Evolutionary conservation across 352 stramenopile genomes (phyloP), one percentile per base, ranked within the genome.

Genomic region (Phytophthora tentaculata): DNA sequence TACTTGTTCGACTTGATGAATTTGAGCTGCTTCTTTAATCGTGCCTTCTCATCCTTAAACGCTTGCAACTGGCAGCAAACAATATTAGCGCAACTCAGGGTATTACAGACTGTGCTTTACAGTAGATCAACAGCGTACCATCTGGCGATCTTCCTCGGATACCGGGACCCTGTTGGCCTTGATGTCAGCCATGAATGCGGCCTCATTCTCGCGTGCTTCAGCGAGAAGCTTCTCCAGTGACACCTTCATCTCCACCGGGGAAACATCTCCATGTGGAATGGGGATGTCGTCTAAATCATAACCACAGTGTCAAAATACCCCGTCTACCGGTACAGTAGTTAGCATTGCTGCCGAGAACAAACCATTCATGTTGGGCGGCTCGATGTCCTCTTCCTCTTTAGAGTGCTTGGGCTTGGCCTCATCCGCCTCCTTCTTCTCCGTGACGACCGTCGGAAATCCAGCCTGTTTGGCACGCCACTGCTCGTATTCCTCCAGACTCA

Each of bases 401-500:
- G 64, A 78, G 37, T 65, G 64, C 29, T 26, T 49, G 16, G 24
- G 45, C 29, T 77, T 61, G 13, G 41, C 29, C 48, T 85, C 59
- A 55, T 65, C 50, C n/a, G 43, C 26, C 16, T 88, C 56, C 70
- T 83, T 82, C 37, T 77, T 82, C 45, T 72, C 70, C 17, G 58
- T 59, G 6, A 56, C 24, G 8, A 64, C 50, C 0, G 61, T 73
- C 13, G 76, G 76, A 45, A 83, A 89, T 5, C 79, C 80, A 0
- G 73, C 73, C 63, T 96, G 88, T 61, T 89, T 80, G 4, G 86
- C 84, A 17, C 88, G 88, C 88, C 88, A 96, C 51, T 89, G 72
- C 48, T 96, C 88, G 60, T 96, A 96, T 69, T 96, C 88, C 60
- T 95, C 88, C 37, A 92, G 76, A 62, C 82, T 95, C 88, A 96